Base-by-base conservation (phyloP, 2,329 filamentous ascomycete genomes). In the Fusarium ambrosium region DNA sequence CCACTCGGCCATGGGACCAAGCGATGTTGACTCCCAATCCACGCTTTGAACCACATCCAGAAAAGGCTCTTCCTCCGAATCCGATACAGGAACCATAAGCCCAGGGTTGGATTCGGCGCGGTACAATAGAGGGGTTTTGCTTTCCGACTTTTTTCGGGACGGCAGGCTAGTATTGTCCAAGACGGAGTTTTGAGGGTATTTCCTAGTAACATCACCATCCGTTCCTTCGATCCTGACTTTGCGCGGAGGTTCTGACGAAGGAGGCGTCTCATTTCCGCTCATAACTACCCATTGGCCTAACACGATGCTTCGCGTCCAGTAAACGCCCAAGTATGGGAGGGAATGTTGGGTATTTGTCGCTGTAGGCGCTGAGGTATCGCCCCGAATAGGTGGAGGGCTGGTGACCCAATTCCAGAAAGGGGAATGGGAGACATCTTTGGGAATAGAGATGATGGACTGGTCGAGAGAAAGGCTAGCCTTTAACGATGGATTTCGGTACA, bases 1-100 rank as follows among this genome's bases (percentile, higher is more conserved):
- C 88, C 88, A 90, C 62, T 77, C 78, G 4, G 81, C 72, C 79
- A 89, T 84, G 2, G 84, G 83, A 0, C 88, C 88, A 1, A 89
- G 78, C 4, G 85, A 82, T 1, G 87, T 88, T 14, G 78, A 77
- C 4, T 80, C 80, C 88, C 88, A 89, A 73, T 89, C 83, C 18
- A 87, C 78, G 24, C 77, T 83, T 29, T 86, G 82, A 58, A 87
- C 72, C 32, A 82, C 79, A 64, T 84, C 79, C 45, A 84, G 80
- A 60, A 85, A 85, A 9, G 83, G 81, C 53, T 84, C 83, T 22
- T 76, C 69, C 41, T 82, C 83, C 6, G 81, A 77, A 61, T 80
- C 79, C 45, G 84, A 82, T 24, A 84, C 79, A 13, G 81, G 79
- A 6, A 81, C 74, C 76, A 81, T 79, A 66, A 80, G 77, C 37